These are phyloP conservation scores for Gaeumannomyces sp. DNA, from an alignment of 2,329 filamentous ascomycete species.

Conservation along the genomic window DNA sequence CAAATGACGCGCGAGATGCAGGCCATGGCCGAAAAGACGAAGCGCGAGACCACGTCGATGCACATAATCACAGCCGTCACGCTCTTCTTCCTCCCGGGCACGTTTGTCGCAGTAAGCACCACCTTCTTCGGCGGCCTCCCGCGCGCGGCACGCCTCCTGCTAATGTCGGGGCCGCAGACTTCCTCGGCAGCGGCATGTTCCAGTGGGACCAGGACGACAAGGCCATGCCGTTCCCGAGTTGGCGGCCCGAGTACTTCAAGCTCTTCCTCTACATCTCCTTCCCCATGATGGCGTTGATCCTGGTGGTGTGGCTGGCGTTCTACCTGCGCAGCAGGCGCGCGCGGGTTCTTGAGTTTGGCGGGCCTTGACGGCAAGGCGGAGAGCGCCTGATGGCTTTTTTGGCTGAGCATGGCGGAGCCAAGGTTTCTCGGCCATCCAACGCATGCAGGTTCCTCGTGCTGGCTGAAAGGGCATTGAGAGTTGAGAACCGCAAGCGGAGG, in stretches of 20 bases:
- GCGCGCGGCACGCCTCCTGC: too few relatives aligned
- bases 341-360: too few relatives aligned
- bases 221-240: constrained; percentile 1
- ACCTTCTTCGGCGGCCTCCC: too few relatives aligned
- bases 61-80: constrained; percentile 10
- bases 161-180: constrained; percentile 3
- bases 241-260: constrained; percentile 7
- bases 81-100: constrained; percentile 8
- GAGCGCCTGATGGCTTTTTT: too few relatives aligned
- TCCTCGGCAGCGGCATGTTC: constrained; percentile 9
- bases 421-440: too few relatives aligned
- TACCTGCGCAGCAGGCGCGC: background rate
- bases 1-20: constrained; percentile 3
- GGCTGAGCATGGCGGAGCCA: too few relatives aligned
- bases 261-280: constrained; percentile 6
- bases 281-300: constrained; percentile 4
- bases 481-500: too few relatives aligned
- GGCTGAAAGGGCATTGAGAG: too few relatives aligned
- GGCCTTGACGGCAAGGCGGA: too few relatives aligned
- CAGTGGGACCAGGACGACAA: constrained; percentile 8
- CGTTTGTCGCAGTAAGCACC: constrained; percentile 10
- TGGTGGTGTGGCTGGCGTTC: background rate
- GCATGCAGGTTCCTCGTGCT: too few relatives aligned
- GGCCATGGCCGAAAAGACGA: constrained; percentile 3
- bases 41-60: constrained; percentile 6